Conservation (phyloP, 176 grass and related monocot species). For the Carex parvula region DNA sequence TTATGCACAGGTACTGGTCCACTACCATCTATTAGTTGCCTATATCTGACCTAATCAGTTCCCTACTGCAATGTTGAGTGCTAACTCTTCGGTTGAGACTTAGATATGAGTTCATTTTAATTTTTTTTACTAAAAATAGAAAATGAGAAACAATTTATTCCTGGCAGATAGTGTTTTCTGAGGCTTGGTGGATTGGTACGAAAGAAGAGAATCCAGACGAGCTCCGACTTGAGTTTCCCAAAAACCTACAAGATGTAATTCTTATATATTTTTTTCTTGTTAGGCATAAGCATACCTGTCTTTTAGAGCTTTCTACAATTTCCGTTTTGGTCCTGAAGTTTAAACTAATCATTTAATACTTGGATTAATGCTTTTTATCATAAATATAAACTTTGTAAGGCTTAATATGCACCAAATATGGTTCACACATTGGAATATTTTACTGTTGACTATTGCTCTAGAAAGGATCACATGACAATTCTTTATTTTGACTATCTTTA, state of each 20-base stretch:
- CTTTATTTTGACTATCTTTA: too few relatives aligned
- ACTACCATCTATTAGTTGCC: neutral
- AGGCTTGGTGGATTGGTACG: slow-evolving; percentile 79
- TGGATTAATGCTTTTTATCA: neutral
- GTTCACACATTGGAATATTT: neutral
- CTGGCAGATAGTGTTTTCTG: slow-evolving; percentile 87
- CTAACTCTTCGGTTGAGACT: neutral
- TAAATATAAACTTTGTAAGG: neutral
- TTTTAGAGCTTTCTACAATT: neutral
- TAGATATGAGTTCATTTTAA: neutral
- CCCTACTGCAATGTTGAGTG: neutral
- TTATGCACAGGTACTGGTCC: neutral
- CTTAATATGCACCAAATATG: neutral
- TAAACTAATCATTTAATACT: neutral
- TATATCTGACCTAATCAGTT: neutral
- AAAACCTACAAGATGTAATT: slow-evolving; percentile 48
- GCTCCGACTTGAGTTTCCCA: slow-evolving; percentile 59
- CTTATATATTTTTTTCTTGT: neutral
- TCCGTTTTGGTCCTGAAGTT: neutral
- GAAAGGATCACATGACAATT: neutral
- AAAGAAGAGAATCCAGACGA: slow-evolving; percentile 88
- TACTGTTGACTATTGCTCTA: neutral
- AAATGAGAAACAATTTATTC: neutral
- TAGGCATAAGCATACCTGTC: neutral
- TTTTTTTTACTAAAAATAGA: neutral